Percentiles rank a stretch among this genome's conserved stretches.
These are phyloP conservation scores for Lumnitzera racemosa DNA, from an alignment of 345 rosid genomes.

Conservation along the genomic window DNA sequence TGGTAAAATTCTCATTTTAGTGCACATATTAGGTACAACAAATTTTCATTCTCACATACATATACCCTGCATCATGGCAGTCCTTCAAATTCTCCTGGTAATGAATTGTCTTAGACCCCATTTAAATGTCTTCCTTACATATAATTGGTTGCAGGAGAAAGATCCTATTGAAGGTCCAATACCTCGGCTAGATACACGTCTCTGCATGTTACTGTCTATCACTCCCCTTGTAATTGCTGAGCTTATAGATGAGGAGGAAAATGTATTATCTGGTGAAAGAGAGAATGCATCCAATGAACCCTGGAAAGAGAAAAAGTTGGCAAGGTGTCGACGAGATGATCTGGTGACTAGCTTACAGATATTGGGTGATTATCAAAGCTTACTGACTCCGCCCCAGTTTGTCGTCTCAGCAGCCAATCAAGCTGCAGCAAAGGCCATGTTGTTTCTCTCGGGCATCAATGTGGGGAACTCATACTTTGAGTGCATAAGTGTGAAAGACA, in stretches of 20 bases:
- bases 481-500: constrained; percentile 67
- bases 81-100: not conserved
- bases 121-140: constrained; percentile 4
- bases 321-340: constrained; percentile 36
- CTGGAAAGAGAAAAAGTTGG: constrained; percentile 22
- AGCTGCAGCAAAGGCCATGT: constrained; percentile 78
- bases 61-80: too few species aligned
- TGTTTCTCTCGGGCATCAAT: constrained; percentile 66
- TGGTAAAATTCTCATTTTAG: not conserved
- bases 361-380: constrained; percentile 74
- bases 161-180: constrained; percentile 91
- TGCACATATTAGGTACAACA: not conserved
- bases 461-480: constrained; percentile 58
- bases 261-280: constrained; percentile 25
- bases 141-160: constrained; percentile 53
- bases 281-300: constrained; percentile 22
- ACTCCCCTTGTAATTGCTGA: constrained; percentile 69
- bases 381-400: constrained; percentile 76
- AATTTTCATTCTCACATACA: not conserved
- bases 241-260: constrained; percentile 83
- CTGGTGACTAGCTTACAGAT: constrained; percentile 71
- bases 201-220: constrained; percentile 77
- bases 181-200: constrained; percentile 79
- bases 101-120: not conserved
- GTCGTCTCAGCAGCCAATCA: constrained; percentile 83